Conservation (phyloP, 2,329 filamentous ascomycete genomes). For the Penicillium palitans region DNA sequence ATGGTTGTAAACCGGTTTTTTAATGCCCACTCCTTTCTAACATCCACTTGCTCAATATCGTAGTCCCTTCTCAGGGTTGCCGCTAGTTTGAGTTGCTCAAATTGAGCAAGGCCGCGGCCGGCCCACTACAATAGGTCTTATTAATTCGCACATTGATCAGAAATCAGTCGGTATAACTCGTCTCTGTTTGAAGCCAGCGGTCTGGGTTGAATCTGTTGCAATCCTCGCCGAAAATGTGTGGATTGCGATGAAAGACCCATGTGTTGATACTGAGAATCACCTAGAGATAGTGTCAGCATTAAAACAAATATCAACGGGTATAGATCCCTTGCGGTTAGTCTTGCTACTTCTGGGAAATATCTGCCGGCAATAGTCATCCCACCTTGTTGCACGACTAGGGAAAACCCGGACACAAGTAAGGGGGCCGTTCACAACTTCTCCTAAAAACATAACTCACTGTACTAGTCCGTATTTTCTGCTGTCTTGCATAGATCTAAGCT, state of each 20-base stretch:
- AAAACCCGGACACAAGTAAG: no score
- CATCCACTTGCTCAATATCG: conserved; percentile 32
- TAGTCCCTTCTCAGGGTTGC: conserved; percentile 37
- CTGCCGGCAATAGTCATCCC: no score
- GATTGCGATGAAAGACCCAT: conserved; percentile 30
- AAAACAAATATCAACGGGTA: no score
- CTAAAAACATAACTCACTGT: no score
- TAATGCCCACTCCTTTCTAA: neutral
- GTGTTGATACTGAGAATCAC: conserved; percentile 35
- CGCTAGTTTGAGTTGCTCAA: conserved; percentile 40
- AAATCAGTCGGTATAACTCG: conserved; percentile 6
- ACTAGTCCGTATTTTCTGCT: no score
- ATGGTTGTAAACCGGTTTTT: neutral
- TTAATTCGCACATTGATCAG: conserved; percentile 17
- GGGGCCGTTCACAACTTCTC: no score
- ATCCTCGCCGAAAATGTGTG: conserved; percentile 25
- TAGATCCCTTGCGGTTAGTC: no score
- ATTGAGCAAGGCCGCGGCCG: conserved; percentile 38
- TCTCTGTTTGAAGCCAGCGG: conserved; percentile 20
- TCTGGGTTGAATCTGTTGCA: conserved; percentile 27
- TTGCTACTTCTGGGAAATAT: no score
- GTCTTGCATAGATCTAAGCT: no score
- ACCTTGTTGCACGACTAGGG: no score
- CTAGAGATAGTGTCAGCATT: neutral
- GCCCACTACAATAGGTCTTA: conserved; percentile 29